These are phyloP conservation scores for Sclerotinia trifoliorum DNA, from an alignment of 2,329 filamentous ascomycete genomes.

Conservation along the genomic window DNA sequence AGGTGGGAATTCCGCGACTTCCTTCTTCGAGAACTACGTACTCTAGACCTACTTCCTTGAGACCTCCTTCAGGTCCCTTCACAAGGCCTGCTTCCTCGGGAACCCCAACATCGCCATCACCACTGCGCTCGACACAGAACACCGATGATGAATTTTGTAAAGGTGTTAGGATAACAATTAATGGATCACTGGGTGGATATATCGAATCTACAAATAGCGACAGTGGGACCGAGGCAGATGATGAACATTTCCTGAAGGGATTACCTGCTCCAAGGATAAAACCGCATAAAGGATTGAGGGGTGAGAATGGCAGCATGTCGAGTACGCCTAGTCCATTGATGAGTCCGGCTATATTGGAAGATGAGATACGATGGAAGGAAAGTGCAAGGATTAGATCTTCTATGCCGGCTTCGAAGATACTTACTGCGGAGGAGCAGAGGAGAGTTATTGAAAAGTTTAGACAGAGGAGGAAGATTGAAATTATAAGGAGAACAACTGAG, in stretches of 20 bases:
- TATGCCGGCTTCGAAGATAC: background rate
- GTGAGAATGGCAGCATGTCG: slow-evolving; percentile 54
- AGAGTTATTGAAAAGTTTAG: slow-evolving; percentile 42
- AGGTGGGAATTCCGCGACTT: background rate
- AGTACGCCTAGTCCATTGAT: slow-evolving; percentile 55
- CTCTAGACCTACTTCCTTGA: background rate
- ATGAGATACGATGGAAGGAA: slow-evolving; percentile 31
- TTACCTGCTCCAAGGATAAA: slow-evolving; percentile 74
- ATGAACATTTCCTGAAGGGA: slow-evolving; percentile 84
- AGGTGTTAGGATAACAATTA: slow-evolving; percentile 24
- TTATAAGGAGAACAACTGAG: slow-evolving; percentile 54
- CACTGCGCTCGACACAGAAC: slow-evolving; percentile 35
- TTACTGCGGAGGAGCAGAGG: slow-evolving; percentile 29
- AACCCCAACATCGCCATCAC: slow-evolving; percentile 30
- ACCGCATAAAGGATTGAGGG: slow-evolving; percentile 75
- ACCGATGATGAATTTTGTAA: slow-evolving; percentile 39
- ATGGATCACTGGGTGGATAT: slow-evolving; percentile 25
- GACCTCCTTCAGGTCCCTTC: background rate
- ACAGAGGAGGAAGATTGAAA: slow-evolving; percentile 47
- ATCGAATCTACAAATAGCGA: slow-evolving; percentile 64
- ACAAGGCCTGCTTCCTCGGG: background rate
- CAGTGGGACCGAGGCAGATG: slow-evolving; percentile 92
- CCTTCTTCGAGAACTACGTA: background rate
- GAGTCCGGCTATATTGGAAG: slow-evolving; percentile 49
- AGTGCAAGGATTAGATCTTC: slow-evolving; percentile 25